phyloP scores from a whole-genome alignment of 108 stramenopile species.

The Nitzschia palea region DNA sequence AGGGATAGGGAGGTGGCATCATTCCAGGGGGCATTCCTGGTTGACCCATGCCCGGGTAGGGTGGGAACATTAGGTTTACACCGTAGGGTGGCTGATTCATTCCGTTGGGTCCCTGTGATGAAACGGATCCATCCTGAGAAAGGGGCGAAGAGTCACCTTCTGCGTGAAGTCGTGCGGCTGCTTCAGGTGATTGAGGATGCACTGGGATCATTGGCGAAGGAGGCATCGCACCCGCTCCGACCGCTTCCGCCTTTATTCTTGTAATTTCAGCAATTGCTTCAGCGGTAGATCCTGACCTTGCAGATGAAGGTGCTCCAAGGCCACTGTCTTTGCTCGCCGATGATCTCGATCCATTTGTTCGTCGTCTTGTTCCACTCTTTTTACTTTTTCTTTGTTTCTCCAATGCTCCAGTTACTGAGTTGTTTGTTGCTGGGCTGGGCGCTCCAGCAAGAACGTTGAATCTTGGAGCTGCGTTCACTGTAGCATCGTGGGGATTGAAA shows the following conservation, averaged over 20 bases:
- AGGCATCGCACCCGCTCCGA: neutral
- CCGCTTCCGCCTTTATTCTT: slow-evolving; percentile 9
- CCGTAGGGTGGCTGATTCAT: neutral
- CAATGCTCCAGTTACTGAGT: neutral
- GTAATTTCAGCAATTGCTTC: neutral
- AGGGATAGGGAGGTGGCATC: slow-evolving; percentile 14
- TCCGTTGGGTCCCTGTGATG: neutral
- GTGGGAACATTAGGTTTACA: slow-evolving; percentile 4
- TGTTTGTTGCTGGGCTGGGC: slow-evolving; percentile 14
- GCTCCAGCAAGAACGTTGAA: neutral
- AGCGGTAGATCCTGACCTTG: slow-evolving; percentile 13
- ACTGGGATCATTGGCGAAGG: slow-evolving; percentile 45
- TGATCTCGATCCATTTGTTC: slow-evolving; percentile 13
- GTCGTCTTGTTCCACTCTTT: slow-evolving; percentile 15
- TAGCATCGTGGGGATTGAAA: neutral
- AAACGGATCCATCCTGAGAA: neutral
- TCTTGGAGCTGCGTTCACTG: neutral
- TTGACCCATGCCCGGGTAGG: slow-evolving; percentile 8
- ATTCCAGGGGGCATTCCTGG: slow-evolving; percentile 5
- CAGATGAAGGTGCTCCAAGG: slow-evolving; percentile 24
- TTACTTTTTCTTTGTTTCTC: neutral
- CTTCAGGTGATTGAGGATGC: slow-evolving; percentile 4
- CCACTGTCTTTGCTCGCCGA: slow-evolving; percentile 24
- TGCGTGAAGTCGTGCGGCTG: neutral
- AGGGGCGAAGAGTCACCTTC: slow-evolving; percentile 3